Conservation (phyloP, 768 basidiomycete species). For the Fomitopsis serialis region DNA sequence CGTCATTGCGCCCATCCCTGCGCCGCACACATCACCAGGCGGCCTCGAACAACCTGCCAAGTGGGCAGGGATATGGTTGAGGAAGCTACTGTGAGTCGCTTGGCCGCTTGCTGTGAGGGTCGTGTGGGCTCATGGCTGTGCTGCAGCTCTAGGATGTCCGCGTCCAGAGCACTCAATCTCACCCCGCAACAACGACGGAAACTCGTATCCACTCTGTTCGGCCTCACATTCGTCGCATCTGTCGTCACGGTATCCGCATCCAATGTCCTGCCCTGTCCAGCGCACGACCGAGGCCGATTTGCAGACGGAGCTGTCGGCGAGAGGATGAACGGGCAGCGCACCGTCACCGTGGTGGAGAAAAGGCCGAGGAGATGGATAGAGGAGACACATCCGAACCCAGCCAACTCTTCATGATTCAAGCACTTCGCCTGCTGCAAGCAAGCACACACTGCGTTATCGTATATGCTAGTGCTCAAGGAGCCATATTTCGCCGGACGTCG, state of each 20-base stretch:
- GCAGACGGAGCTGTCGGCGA: conserved; percentile 36
- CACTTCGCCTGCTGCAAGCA: not conserved
- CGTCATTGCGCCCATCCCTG: not conserved
- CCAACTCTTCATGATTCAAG: not conserved
- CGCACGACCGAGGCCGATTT: conserved; percentile 54
- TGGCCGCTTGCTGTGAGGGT: not conserved
- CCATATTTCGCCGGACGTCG: not conserved
- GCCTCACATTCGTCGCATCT: conserved; percentile 72
- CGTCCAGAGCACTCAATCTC: conserved; percentile 44
- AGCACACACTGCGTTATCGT: not conserved
- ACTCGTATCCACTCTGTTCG: conserved; percentile 75
- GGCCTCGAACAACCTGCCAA: not conserved
- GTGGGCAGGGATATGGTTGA: not conserved
- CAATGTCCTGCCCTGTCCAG: conserved; percentile 75
- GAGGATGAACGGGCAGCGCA: conserved; percentile 20
- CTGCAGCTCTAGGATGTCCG: conserved; percentile 2
- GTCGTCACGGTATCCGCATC: conserved; percentile 79
- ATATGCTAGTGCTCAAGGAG: not conserved
- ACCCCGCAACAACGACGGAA: conserved; percentile 56
- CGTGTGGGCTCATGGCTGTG: not conserved
- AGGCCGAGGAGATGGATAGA: conserved; percentile 78
- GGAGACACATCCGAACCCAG: conserved; percentile 37
- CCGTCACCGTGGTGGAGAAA: conserved; percentile 44
- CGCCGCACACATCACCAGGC: not conserved
- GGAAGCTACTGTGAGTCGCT: not conserved